Base-by-base conservation (phyloP, 495 filamentous ascomycete genomes). In the Aspergillus campestris region DNA sequence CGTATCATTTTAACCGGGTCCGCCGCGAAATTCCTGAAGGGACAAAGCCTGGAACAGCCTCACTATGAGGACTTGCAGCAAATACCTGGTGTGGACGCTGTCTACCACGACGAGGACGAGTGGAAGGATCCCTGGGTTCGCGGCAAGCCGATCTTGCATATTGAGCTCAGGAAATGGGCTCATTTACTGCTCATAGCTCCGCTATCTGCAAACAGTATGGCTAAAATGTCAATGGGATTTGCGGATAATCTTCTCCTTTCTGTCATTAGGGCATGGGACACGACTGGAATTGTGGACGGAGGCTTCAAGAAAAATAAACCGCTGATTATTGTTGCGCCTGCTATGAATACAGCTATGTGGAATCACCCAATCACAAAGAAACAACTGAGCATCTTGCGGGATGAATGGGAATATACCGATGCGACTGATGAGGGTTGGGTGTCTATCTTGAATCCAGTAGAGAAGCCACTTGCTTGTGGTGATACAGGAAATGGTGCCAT, bases 311-410 rank as follows among this genome's bases (percentile, higher is more conserved):
- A 33, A 7, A 52, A 40, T 32, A 57, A 52, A 38, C 50, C 56
- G 18, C 45, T 51, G 34, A 64, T 74, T 14, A 57, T 71, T 34
- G 60, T 64, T 14, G 65, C 64, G 0, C 84, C 80, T 34, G 78
- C 82, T 10, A 89, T 94, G 87, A 91, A 94, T 66, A 87, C 81
- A n/a, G 81, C 80, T 3, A 94, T 94, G 91, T 95, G 83, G 83
- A 69, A 70, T 41, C 86, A 95, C 64, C 89, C 89, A 12, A 64
- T 95, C 33, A 95, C 89, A 0, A 67, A 57, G 38, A 77, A 79
- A 49, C 85, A 94, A 42, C 59, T 95, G 8, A 53, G 58, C n/a
- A 62, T 84, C 0, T 64, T 95, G 31, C 67, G 77, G 45, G 78
- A 83, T n/a, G 83, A 89, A 42, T 90, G 86, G 86, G 80, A 75